Conservation (phyloP, 75 land plant genomes). For the Cryptomeria japonica region DNA sequence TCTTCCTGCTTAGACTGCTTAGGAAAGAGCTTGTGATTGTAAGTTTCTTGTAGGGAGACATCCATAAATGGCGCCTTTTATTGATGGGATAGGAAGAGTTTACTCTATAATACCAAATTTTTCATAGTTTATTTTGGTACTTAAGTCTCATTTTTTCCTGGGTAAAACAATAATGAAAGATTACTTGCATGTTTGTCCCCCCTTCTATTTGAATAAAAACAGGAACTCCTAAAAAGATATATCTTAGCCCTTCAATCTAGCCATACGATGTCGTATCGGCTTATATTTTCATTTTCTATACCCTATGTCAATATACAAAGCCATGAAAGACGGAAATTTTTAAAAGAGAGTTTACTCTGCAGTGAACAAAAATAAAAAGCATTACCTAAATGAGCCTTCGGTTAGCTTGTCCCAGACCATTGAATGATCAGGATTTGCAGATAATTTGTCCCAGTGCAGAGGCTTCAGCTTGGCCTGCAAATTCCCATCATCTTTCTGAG, state of each 20-base stretch:
- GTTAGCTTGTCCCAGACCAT: conserved; percentile 95
- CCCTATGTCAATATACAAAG: background rate
- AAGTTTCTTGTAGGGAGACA: background rate
- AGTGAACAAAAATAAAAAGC: background rate
- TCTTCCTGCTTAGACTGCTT: background rate
- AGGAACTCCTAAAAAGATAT: background rate
- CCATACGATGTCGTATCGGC: background rate
- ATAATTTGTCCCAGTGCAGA: conserved; percentile 93
- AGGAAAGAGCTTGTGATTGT: background rate
- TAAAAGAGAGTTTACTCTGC: background rate
- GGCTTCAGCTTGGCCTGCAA: conserved; percentile 70
- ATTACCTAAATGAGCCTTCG: conserved; percentile 82
- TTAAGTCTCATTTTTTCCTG: background rate
- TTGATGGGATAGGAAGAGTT: background rate
- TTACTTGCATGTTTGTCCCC: background rate
- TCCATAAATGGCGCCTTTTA: background rate
- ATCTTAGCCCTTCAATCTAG: background rate
- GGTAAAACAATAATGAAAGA: background rate
- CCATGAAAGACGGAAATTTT: background rate
- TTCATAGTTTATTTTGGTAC: background rate
- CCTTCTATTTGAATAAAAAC: background rate
- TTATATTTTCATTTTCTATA: background rate
- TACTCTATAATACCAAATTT: background rate
- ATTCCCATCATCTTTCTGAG: background rate
- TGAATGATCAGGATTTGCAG: conserved; percentile 67